These are phyloP conservation scores for Amanita rimosa DNA, from an alignment of 768 basidiomycete genomes.

Conservation along the genomic window DNA sequence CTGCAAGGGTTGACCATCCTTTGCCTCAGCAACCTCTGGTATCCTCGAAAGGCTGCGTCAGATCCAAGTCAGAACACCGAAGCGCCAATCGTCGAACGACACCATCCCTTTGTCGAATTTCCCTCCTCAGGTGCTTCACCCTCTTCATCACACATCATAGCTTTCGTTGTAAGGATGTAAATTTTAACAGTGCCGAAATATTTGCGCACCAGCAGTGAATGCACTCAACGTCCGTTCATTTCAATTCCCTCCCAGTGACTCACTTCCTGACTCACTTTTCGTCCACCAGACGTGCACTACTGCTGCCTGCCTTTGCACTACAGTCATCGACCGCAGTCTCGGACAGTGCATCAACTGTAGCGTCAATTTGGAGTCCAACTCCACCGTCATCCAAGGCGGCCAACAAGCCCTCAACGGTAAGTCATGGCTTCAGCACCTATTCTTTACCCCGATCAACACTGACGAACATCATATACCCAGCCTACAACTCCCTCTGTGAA, in stretches of 20 bases:
- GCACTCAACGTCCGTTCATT: background rate
- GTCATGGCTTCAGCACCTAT: background rate
- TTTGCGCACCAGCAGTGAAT: background rate
- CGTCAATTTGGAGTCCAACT: background rate
- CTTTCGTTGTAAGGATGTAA: background rate
- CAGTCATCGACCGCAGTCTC: background rate
- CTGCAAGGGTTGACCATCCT: background rate
- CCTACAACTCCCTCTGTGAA: background rate
- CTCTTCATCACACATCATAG: too few relatives aligned
- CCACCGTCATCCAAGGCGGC: background rate
- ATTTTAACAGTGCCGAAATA: background rate
- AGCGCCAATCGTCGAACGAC: background rate
- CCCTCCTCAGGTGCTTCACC: background rate
- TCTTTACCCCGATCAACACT: too few relatives aligned
- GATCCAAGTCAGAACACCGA: background rate
- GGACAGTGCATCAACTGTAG: background rate
- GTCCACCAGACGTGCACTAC: background rate
- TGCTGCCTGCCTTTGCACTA: background rate
- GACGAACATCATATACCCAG: background rate
- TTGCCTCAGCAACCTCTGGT: background rate
- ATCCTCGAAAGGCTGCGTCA: background rate
- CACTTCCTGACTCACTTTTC: too few relatives aligned
- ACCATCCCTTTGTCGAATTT: background rate
- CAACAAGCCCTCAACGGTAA: slow-evolving; percentile 2
- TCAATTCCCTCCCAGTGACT: too few relatives aligned